Percentiles rank a stretch among this genome's conserved stretches.
Evolutionary conservation across 805 yeast species (phyloP).

Genomic region (Kodamaea jinghongensis): DNA sequence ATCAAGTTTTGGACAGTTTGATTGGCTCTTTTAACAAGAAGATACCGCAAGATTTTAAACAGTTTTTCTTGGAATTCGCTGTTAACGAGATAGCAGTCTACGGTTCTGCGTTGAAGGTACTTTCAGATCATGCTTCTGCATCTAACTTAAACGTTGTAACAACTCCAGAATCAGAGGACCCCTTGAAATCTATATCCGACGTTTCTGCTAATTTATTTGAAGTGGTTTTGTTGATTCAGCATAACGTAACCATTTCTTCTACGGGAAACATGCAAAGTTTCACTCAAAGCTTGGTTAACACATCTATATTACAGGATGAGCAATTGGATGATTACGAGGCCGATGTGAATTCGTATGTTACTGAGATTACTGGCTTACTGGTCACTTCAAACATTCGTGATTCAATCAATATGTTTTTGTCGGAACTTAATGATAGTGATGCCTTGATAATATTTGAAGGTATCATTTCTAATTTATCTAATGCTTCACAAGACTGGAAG

Average conservation of each 20-base stretch:
- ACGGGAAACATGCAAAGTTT: no score
- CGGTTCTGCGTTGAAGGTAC: conserved; percentile 1
- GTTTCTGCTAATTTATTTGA: conserved; percentile 32
- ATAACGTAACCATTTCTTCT: conserved; percentile 17
- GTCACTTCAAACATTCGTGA: conserved; percentile 53
- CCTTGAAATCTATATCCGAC: conserved; percentile 17
- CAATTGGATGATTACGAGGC: conserved; percentile 47
- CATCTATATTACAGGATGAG: conserved; percentile 43
- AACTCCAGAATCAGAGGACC: conserved; percentile 18
- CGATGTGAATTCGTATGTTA: conserved; percentile 69
- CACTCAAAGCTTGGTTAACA: conserved; percentile 15
- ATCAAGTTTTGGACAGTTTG: conserved; percentile 22
- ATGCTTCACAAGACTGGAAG: conserved; percentile 20
- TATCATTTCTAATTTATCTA: not conserved
- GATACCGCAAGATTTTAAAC: conserved; percentile 18
- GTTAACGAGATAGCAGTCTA: conserved; percentile 23
- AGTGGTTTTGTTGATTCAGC: conserved; percentile 30
- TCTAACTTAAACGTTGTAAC: not conserved
- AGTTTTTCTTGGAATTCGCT: conserved; percentile 13
- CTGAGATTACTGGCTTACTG: conserved; percentile 70
- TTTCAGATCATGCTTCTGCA: not conserved
- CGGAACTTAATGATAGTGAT: conserved; percentile 46
- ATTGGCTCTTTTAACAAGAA: conserved; percentile 28
- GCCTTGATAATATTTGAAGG: conserved; percentile 17
- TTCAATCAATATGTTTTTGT: conserved; percentile 54